Evolutionary conservation across 345 rosid species (phyloP).

Genomic region (Eucalyptus pauciflora): DNA sequence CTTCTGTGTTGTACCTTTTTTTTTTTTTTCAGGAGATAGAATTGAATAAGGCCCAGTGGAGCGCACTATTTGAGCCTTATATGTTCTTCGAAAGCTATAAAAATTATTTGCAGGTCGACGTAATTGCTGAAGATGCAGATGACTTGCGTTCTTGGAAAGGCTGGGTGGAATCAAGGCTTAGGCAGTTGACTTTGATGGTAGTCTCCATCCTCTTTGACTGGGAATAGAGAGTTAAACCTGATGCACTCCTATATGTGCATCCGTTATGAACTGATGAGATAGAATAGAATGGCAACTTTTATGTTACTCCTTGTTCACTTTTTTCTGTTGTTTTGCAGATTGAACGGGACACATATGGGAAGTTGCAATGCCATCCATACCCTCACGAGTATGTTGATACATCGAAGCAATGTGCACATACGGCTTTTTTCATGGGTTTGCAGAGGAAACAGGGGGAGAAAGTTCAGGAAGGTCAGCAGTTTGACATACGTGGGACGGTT

Average conservation of each 20-base stretch:
- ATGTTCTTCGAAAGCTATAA: slow-evolving; percentile 58
- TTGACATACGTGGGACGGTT: slow-evolving; percentile 60
- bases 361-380: slow-evolving; percentile 64
- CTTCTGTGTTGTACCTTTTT: neutral
- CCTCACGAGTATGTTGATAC: slow-evolving; percentile 39
- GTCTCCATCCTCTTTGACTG: neutral
- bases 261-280: neutral
- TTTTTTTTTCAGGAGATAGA: slow-evolving; percentile 34
- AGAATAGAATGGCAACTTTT: neutral
- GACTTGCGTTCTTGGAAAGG: slow-evolving; percentile 68
- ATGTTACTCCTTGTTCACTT: neutral
- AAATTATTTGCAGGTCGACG: slow-evolving; percentile 60
- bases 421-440: slow-evolving; percentile 57
- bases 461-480: slow-evolving; percentile 55
- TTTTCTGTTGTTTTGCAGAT: slow-evolving; percentile 24
- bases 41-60: slow-evolving; percentile 48
- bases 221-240: neutral
- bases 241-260: neutral
- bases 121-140: slow-evolving; percentile 44
- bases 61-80: slow-evolving; percentile 47
- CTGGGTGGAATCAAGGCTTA: slow-evolving; percentile 67
- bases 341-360: slow-evolving; percentile 56
- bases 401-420: slow-evolving; percentile 35
- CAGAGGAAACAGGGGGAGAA: slow-evolving; percentile 54
- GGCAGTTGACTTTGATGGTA: slow-evolving; percentile 65